Conservation (phyloP, 192 early-diverging fungal species). For the Rhizophagus prolifer region DNA sequence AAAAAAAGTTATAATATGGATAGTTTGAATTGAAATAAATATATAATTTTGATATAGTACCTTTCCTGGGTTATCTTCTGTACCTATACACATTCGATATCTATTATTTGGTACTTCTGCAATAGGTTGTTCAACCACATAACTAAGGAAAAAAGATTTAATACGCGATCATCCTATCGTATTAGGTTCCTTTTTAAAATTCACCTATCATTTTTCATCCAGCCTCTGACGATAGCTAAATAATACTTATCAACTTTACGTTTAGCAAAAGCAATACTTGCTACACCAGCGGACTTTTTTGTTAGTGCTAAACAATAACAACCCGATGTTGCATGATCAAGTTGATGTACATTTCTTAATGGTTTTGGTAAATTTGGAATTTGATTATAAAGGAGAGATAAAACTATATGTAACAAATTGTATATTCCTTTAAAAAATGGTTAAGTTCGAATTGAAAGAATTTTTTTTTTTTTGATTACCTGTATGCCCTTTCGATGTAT, state of each 20-base stretch:
- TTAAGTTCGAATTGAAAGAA: background rate
- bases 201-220: slow-evolving; percentile 34
- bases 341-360: slow-evolving; percentile 42
- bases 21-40: background rate
- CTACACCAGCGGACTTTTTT: slow-evolving; percentile 34
- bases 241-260: slow-evolving; percentile 38
- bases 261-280: slow-evolving; percentile 33
- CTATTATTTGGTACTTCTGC: slow-evolving; percentile 36
- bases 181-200: background rate
- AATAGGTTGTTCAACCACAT: slow-evolving; percentile 37
- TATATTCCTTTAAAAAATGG: background rate
- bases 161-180: background rate
- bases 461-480: background rate
- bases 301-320: slow-evolving; percentile 39
- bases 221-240: slow-evolving; percentile 39
- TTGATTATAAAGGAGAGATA: slow-evolving; percentile 31
- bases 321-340: slow-evolving; percentile 46
- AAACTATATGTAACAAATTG: background rate
- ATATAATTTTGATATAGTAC: background rate
- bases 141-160: slow-evolving; percentile 15
- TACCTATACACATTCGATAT: slow-evolving; percentile 38
- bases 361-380: slow-evolving; percentile 29
- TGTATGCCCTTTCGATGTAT: background rate
- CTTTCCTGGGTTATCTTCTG: slow-evolving; percentile 32
- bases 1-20: background rate